These are phyloP conservation scores for Suillus plorans DNA, from an alignment of 768 basidiomycete species.

Conservation along the genomic window DNA sequence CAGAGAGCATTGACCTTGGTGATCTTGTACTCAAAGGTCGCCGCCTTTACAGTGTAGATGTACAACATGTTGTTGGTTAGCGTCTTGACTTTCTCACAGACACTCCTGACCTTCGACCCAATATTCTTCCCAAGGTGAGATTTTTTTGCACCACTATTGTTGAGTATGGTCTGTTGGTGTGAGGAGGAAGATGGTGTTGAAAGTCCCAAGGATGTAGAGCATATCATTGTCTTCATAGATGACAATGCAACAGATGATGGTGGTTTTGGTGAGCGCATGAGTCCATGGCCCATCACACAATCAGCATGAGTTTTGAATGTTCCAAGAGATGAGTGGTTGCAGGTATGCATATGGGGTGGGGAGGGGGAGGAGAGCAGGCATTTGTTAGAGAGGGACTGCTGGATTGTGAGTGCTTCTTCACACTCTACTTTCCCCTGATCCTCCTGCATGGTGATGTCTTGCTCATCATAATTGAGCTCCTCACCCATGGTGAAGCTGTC, in stretches of 20 bases:
- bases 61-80: background rate
- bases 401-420: background rate
- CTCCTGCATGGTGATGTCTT: background rate
- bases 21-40: background rate
- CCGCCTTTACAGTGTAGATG: background rate
- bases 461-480: too few species aligned
- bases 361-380: background rate
- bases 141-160: background rate
- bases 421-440: background rate
- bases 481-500: background rate
- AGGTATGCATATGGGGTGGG: background rate
- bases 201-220: background rate
- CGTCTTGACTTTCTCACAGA: background rate
- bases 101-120: too few species aligned
- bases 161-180: background rate
- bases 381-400: background rate
- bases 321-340: too few species aligned
- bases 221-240: background rate
- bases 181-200: background rate
- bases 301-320: background rate
- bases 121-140: too few species aligned
- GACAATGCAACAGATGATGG: background rate
- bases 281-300: background rate
- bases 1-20: too few species aligned
- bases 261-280: background rate